Base-by-base conservation (phyloP, 108 stramenopile genomes). In the Nitzschia sp. region DNA sequence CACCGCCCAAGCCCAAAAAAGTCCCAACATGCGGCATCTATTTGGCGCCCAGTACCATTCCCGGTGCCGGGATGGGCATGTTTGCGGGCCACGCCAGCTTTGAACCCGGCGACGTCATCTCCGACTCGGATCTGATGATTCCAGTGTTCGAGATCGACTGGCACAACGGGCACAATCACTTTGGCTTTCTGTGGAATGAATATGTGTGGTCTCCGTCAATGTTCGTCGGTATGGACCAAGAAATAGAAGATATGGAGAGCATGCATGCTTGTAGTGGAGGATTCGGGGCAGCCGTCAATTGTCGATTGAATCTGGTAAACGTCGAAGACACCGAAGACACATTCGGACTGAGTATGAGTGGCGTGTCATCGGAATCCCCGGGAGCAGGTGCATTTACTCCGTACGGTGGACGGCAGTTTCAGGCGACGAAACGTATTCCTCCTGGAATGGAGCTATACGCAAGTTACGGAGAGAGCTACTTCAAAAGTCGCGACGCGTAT, bases 241-340 rank as follows among this genome's bases (percentile, higher is more conserved):
- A 76, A 13, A 31, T 64, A 6, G 75, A 76, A 41, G 50, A 63
- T 29, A 29, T 22, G 21, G 29, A n/a, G 0, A 26, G 15, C 1
- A 2, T 60, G 27, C 33, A 55, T 36, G 53, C 30, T 29, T 48
- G 53, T 19, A 69, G 68, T 60, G 31, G 32, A 38, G 80, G 80
- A 47, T 69, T 80, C 46, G 80, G 82, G 6, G 78, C 82, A 3
- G 74, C 75, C 13, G 60, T 73, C 45, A 83, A 83, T 63, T 79
- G 78, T 45, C 62, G 71, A 32, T 61, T 83, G 65, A 71, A 71
- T 11, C 48, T 76, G 54, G 65, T 76, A 1, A 72, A 81, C 21
- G 58, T 70, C 0, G 71, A 46, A 25, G 76, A 69, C 50, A 70
- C 28, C 2, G 53, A 71, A 4, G 63, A 65, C 21, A 27, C 57